These are phyloP conservation scores for Lippia alba DNA, from an alignment of 305 asterid genomes.

Conservation along the genomic window DNA sequence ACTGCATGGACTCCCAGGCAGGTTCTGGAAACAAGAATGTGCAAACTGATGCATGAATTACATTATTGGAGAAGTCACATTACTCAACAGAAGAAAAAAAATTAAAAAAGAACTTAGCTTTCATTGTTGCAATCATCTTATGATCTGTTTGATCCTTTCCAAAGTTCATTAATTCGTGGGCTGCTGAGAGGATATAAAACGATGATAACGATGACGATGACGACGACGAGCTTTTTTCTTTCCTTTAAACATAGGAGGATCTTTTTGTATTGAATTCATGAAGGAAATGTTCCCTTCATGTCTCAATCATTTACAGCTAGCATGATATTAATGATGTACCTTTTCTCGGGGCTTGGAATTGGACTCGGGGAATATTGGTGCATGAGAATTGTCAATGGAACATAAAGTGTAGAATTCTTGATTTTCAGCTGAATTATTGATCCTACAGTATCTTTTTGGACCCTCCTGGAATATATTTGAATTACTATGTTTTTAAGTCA, in stretches of 20 bases:
- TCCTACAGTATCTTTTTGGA: not conserved
- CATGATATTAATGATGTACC: slow-evolving; percentile 17
- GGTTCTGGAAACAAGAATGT: slow-evolving; percentile 47
- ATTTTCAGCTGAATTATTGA: slow-evolving; percentile 8
- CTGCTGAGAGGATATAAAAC: not conserved
- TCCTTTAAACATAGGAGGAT: not conserved
- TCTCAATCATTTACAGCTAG: slow-evolving; percentile 36
- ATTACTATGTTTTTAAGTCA: too few species aligned
- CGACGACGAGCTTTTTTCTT: not conserved
- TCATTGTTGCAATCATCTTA: not conserved
- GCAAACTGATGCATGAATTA: slow-evolving; percentile 1
- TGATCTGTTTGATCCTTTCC: not conserved
- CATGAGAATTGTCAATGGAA: slow-evolving; percentile 1
- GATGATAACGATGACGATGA: not conserved
- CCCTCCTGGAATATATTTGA: too few species aligned
- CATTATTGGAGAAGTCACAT: not conserved
- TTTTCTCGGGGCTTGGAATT: slow-evolving; percentile 15
- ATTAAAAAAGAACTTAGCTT: not conserved
- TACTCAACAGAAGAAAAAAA: not conserved
- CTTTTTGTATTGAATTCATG: not conserved
- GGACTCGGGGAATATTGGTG: slow-evolving; percentile 6
- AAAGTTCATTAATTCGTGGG: not conserved
- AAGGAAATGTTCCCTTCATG: slow-evolving; percentile 7
- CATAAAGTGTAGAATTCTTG: slow-evolving; percentile 21
- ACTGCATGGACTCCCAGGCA: slow-evolving; percentile 62